Evolutionary conservation across 768 basidiomycete genomes (phyloP), one percentile per base, ranked within the genome.

Genomic region (Rhizopogon roseolus): DNA sequence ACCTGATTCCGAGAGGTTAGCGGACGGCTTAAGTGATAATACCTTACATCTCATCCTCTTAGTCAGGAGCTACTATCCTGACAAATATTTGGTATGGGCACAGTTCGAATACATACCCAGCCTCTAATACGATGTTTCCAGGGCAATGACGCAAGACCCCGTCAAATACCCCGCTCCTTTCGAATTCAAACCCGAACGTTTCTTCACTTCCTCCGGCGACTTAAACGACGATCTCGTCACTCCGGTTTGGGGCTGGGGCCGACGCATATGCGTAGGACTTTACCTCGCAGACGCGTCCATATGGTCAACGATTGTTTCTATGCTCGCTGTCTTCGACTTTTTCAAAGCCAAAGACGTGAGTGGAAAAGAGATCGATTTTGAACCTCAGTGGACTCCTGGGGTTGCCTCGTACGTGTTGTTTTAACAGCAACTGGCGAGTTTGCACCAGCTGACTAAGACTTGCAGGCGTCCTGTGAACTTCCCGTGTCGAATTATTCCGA

Each of bases 141-240:
- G 74, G 75, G 68, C 69, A 0, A 68, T 76, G 60, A 65, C 70
- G 1, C 73, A 73, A 29, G n/a, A n/a, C n/a, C n/a, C n/a, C n/a
- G n/a, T n/a, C n/a, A n/a, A n/a, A n/a, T n/a, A n/a, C n/a, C n/a
- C n/a, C n/a, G n/a, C n/a, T n/a, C n/a, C n/a, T n/a, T n/a, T n/a
- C n/a, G n/a, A n/a, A n/a, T n/a, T n/a, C n/a, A n/a, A n/a, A n/a
- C n/a, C n/a, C n/a, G n/a, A n/a, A n/a, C n/a, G n/a, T n/a, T n/a
- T n/a, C n/a, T n/a, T n/a, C n/a, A n/a, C n/a, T n/a, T n/a, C n/a
- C n/a, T n/a, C n/a, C n/a, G n/a, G n/a, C n/a, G n/a, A n/a, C n/a
- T n/a, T n/a, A n/a, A n/a, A n/a, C n/a, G n/a, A n/a, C n/a, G n/a
- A n/a, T n/a, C n/a, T n/a, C n/a, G n/a, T n/a, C n/a, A n/a, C n/a